Conservation (phyloP, 2,329 filamentous ascomycete genomes). For the Plenodomus biglobosus region DNA sequence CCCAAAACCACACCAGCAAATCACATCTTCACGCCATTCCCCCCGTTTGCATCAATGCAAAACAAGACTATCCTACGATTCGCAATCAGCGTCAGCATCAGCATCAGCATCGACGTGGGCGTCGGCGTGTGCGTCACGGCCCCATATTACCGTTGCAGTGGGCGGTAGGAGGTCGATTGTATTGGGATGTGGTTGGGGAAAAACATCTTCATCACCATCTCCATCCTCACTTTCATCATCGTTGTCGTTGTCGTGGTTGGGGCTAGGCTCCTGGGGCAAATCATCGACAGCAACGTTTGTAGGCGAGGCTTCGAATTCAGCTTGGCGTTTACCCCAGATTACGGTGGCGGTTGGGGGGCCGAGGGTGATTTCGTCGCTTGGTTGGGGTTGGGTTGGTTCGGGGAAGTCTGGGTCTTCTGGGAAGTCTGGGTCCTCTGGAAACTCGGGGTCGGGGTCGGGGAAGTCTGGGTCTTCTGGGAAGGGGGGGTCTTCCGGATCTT, state of each 20-base stretch:
- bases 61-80: no score
- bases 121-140: background rate
- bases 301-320: constrained; percentile 2
- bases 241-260: background rate
- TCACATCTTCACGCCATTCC: no score
- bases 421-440: constrained; percentile 1
- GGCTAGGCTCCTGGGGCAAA: background rate
- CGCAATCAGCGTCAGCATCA: no score
- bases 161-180: constrained; percentile 16
- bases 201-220: constrained; percentile 2
- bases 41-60: no score
- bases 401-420: constrained; percentile 1
- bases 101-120: no score
- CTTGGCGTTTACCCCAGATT: constrained; percentile 19
- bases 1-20: no score
- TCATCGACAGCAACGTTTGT: constrained; percentile 1
- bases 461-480: constrained; percentile 2
- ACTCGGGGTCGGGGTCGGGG: constrained; percentile 2
- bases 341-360: constrained; percentile 13
- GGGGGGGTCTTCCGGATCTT: constrained; percentile 7
- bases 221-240: no score
- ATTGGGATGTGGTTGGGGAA: constrained; percentile 5
- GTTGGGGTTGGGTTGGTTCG: constrained; percentile 6
- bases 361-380: constrained; percentile 10
- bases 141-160: constrained; percentile 16